Percentiles rank a stretch among this genome's conserved stretches.
Evolutionary conservation across 2,329 filamentous ascomycete genomes (phyloP).

Genomic region (Penicillium sp.): DNA sequence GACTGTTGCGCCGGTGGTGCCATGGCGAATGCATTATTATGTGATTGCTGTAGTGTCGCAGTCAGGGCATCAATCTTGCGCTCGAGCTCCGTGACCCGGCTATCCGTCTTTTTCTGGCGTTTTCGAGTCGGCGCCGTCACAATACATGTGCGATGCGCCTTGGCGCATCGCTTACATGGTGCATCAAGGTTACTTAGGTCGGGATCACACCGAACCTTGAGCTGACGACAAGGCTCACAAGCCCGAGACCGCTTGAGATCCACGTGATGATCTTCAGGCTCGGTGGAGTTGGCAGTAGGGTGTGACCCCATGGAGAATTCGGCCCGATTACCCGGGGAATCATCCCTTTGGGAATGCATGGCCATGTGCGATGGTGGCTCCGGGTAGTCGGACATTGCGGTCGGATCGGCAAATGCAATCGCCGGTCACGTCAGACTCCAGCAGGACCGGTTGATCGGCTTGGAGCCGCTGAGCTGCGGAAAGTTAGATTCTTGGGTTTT

Average conservation of each 20-base stretch:
- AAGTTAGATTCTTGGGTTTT: not conserved
- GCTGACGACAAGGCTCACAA: slow-evolving; percentile 70
- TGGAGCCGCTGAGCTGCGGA: not conserved
- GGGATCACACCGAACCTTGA: slow-evolving; percentile 84
- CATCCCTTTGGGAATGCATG: slow-evolving; percentile 3
- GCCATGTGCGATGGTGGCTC: slow-evolving; percentile 28
- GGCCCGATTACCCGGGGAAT: not conserved
- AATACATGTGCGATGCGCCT: slow-evolving; percentile 73
- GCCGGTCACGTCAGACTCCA: slow-evolving; percentile 3
- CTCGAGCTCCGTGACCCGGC: slow-evolving; percentile 82
- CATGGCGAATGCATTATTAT: slow-evolving; percentile 23
- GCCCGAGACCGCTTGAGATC: slow-evolving; percentile 68
- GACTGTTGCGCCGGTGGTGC: slow-evolving; percentile 4
- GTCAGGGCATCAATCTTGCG: slow-evolving; percentile 89
- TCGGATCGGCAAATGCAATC: slow-evolving; percentile 5
- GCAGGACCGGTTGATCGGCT: not conserved
- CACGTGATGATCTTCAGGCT: slow-evolving; percentile 21
- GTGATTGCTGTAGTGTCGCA: slow-evolving; percentile 66
- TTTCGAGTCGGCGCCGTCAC: slow-evolving; percentile 74
- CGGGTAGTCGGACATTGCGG: slow-evolving; percentile 23
- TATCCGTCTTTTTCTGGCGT: slow-evolving; percentile 88
- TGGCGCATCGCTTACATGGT: slow-evolving; percentile 72
- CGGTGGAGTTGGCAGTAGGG: slow-evolving; percentile 6
- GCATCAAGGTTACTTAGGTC: slow-evolving; percentile 62
- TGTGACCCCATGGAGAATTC: not conserved